Evolutionary conservation across 1,284 basidiomycete genomes (phyloP), one percentile per base, ranked within the genome.

Genomic region (Cryptococcus sp.): DNA sequence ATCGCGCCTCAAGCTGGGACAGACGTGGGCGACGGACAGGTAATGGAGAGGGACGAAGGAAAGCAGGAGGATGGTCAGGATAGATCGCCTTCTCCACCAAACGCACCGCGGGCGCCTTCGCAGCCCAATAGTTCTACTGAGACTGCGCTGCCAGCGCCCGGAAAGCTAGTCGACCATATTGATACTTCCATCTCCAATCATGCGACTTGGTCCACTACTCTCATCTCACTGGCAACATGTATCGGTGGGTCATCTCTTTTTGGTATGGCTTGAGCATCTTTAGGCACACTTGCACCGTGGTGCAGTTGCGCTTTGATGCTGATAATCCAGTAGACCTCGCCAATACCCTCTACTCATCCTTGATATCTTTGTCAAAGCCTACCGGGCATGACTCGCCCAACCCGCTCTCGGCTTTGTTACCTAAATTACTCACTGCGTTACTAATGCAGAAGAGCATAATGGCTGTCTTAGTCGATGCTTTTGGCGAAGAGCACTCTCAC

Each of bases 361-460:
- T 54, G 22, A 38, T 5, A 7, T 34, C 17, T 10, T 29, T 13
- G 16, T 19, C 41, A 19, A n/a, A 22, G 41, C 5, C 22, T 16
- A 44, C 22, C 11, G 41, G n/a, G 20, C 54, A 25, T 17, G 37
- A 52, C 8, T 20, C 37, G 20, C 40, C 48, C 17, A 54, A 44
- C 15, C 45, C 54, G 10, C 43, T 61, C n/a, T 54, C n/a, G 17
- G 17, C 45, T 8, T 25, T 58, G 25, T 8, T 61, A 8, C 46
- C 52, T 4, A 44, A 44, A 3, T 23, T 61, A 16, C 17, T 61
- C 5, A 43, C 34, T 25, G 54, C 50, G 3, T 25, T 57, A n/a
- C 29, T 61, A 22, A 50, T 61, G 50, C 59, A 61, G 44, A 51
- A 47, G 10, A 52, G 57, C 26, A 8, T 61, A 3, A 48, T 61